Evolutionary conservation across 495 filamentous ascomycete genomes (phyloP), one percentile per base, ranked within the genome.

Genomic region (Viridothelium virens): DNA sequence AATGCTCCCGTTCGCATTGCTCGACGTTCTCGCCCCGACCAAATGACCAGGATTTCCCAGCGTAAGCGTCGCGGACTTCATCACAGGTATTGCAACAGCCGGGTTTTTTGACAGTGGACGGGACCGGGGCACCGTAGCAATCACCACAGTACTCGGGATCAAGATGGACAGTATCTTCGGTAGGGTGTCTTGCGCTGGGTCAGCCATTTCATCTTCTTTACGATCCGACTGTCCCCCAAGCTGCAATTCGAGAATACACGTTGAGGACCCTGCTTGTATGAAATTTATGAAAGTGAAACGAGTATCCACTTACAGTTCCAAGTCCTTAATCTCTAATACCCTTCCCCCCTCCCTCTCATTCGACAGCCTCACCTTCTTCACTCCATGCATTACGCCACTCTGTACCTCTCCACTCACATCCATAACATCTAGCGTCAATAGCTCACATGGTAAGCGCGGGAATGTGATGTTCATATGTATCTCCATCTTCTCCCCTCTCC

Each of bases 381-480:
- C 85, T 36, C 94, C 94, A 74, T 97, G 93, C 72, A 88, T 85
- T 64, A 98, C 89, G 50, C 94, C 95, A 62, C 88, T 87, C 74
- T 98, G 94, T 74, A 96, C 89, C 75, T 98, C 94, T 50, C 94
- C 94, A 14, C 90, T 95, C 11, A 98, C 92, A 77, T 98, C 94
- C 94, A 98, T 97, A 46, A 98, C 93, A 74, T 98, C 94, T 69
- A 98, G 86, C 16, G 94, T 97, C 63, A 97, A 79, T 61, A 98
- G 86, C 77, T 97, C 92, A 79, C 94, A 98, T 39, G 94, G 94
- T 38, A 98, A 81, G 39, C 87, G 87, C 4, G 95, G 94, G 77
- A 98, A 98, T 25, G 90, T 93, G 69, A 98, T 90, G 81, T 98
- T 98, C 79, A 98, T 83, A 76, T 96, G 91, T 68, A 98, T 98